Percentiles rank a stretch among this genome's conserved stretches.
Conservation (phyloP, 2,329 filamentous ascomycete species). For the Aureobasidium zeae region DNA sequence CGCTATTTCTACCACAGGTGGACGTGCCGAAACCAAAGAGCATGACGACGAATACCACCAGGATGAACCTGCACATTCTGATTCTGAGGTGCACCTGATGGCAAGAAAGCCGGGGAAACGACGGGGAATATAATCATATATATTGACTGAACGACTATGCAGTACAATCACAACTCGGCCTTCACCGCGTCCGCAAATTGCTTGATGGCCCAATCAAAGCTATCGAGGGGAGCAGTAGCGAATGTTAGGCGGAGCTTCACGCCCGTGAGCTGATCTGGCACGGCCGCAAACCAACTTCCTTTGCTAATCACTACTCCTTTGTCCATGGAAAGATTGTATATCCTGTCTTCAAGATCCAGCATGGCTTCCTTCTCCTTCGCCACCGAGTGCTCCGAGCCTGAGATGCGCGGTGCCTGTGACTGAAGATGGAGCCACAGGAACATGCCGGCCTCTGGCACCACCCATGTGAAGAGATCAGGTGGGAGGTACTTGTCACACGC, state of each 20-base stretch:
- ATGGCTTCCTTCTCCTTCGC: slow-evolving; percentile 3
- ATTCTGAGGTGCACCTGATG: not conserved
- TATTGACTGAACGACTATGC: not conserved
- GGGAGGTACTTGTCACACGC: slow-evolving; percentile 25
- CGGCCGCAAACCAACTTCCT: slow-evolving; percentile 6
- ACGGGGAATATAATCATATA: not conserved
- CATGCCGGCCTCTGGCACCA: slow-evolving; percentile 22
- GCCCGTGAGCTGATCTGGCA: slow-evolving; percentile 1
- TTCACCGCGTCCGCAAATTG: slow-evolving; percentile 7
- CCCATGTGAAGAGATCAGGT: slow-evolving; percentile 20
- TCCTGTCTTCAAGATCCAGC: slow-evolving; percentile 4
- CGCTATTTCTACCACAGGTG: not conserved
- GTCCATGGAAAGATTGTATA: slow-evolving; percentile 7
- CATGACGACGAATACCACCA: not conserved
- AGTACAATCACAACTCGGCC: not conserved
- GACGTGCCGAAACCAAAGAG: not conserved
- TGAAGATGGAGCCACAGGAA: slow-evolving; percentile 23
- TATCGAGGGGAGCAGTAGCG: slow-evolving; percentile 6
- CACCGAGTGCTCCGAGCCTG: not conserved
- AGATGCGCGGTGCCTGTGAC: not conserved
- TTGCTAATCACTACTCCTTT: slow-evolving; percentile 8
- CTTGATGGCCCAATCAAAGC: slow-evolving; percentile 10
- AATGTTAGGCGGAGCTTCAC: slow-evolving; percentile 7
- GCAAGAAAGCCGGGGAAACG: not conserved
- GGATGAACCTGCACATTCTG: slow-evolving; percentile 1